These are phyloP conservation scores for Domatiomyces catenatus DNA, from an alignment of 2,329 filamentous ascomycete species.

Conservation along the genomic window DNA sequence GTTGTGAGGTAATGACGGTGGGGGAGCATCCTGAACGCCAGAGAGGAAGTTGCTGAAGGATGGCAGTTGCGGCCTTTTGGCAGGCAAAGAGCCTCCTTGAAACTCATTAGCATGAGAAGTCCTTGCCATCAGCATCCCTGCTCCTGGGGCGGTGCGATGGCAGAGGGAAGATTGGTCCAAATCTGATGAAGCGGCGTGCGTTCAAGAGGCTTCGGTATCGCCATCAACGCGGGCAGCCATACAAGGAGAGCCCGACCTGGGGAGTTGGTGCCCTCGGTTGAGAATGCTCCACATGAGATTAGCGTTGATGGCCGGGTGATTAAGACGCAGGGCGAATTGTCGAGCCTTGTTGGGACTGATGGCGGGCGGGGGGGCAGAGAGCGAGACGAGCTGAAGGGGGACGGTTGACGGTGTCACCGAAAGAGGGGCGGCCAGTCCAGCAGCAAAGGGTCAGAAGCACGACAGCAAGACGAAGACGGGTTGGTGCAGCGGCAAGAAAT, in stretches of 20 bases:
- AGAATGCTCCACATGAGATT: neutral
- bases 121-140: neutral
- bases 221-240: neutral
- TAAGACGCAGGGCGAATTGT: too few relatives aligned
- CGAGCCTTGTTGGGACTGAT: neutral
- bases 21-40: constrained; percentile 2
- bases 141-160: neutral
- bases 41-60: constrained; percentile 14
- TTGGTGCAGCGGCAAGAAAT: neutral
- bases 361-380: too few relatives aligned
- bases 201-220: neutral
- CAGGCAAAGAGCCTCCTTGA: neutral
- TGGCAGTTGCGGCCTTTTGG: constrained; percentile 8
- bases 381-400: too few relatives aligned
- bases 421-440: neutral
- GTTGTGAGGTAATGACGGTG: constrained; percentile 9
- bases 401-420: neutral
- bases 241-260: neutral
- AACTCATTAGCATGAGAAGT: neutral
- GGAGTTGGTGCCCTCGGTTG: neutral
- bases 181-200: neutral
- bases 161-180: neutral
- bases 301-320: neutral
- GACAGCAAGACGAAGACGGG: neutral
- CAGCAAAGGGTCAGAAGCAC: neutral